Evolutionary conservation across 768 basidiomycete species (phyloP).

Genomic region (Russula emetica): DNA sequence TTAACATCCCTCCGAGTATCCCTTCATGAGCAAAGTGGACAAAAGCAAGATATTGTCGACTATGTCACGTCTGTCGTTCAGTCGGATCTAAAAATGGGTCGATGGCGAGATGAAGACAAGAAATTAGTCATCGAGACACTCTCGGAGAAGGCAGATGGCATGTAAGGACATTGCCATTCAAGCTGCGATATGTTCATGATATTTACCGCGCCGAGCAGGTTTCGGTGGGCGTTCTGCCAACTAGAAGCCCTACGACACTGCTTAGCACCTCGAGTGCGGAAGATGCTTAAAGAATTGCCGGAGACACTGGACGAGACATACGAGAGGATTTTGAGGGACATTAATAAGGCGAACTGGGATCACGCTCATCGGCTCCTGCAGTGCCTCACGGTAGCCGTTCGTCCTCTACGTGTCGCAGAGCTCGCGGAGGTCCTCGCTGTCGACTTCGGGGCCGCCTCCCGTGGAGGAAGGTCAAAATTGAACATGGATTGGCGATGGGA

Average conservation of each 20-base stretch:
- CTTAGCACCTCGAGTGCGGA: background rate
- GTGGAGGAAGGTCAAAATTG: background rate
- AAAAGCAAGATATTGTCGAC: conserved; percentile 1
- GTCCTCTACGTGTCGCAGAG: background rate
- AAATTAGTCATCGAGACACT: background rate
- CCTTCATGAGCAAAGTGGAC: conserved; percentile 4
- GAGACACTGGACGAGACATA: conserved; percentile 1
- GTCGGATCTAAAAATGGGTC: background rate
- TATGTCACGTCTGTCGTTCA: background rate
- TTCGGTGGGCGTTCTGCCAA: background rate
- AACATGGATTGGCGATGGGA: conserved; percentile 7
- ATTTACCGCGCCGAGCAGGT: background rate
- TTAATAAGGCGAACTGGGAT: conserved; percentile 2
- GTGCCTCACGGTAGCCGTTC: background rate
- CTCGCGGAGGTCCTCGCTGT: conserved; percentile 1
- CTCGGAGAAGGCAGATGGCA: conserved; percentile 1
- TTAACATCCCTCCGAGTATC: background rate
- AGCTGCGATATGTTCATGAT: background rate
- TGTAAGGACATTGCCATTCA: background rate
- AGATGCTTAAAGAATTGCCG: background rate
- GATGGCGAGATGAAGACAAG: conserved; percentile 1
- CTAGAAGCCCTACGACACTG: background rate
- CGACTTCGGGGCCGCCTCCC: background rate
- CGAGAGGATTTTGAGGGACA: background rate
- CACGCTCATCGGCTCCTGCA: background rate